Conservation (phyloP, 371 early-diverging fungal genomes). For the Dichotomocladium elegans region DNA sequence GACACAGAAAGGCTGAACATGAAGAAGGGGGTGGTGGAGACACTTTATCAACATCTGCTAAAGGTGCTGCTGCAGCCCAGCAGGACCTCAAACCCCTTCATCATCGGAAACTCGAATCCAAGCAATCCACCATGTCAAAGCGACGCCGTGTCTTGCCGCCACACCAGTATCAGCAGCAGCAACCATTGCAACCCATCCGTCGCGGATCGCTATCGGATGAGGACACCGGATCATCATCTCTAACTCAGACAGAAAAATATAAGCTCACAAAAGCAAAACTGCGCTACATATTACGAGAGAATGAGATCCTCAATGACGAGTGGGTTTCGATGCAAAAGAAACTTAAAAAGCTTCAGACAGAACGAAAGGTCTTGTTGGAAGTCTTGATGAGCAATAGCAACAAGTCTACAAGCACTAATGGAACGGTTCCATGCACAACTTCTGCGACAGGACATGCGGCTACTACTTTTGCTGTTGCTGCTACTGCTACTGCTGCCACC, state of each 20-base stretch:
- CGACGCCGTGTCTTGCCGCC: background rate
- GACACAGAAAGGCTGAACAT: slow-evolving; percentile 34
- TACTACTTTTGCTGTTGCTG: no score
- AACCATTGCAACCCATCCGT: background rate
- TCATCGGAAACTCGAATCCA: slow-evolving; percentile 13
- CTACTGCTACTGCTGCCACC: no score
- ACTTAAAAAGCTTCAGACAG: slow-evolving; percentile 44
- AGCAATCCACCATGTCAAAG: slow-evolving; percentile 3
- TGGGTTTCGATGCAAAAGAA: slow-evolving; percentile 44
- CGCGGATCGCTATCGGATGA: slow-evolving; percentile 4
- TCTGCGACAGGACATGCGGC: no score
- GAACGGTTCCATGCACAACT: no score
- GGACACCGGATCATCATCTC: slow-evolving; percentile 4
- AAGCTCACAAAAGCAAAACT: slow-evolving; percentile 54
- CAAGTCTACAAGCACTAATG: background rate
- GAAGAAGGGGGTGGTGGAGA: background rate
- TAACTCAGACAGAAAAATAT: slow-evolving; percentile 26
- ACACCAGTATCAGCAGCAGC: background rate
- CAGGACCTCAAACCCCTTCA: background rate
- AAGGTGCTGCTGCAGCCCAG: background rate
- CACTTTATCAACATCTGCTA: background rate
- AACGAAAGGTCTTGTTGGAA: slow-evolving; percentile 49
- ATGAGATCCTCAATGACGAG: slow-evolving; percentile 53
- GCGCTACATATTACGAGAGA: slow-evolving; percentile 51
- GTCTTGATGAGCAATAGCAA: slow-evolving; percentile 28